Percentiles rank a stretch among this genome's conserved stretches.
Conservation (phyloP, 768 basidiomycete species). For the Kondoa subrosea region DNA sequence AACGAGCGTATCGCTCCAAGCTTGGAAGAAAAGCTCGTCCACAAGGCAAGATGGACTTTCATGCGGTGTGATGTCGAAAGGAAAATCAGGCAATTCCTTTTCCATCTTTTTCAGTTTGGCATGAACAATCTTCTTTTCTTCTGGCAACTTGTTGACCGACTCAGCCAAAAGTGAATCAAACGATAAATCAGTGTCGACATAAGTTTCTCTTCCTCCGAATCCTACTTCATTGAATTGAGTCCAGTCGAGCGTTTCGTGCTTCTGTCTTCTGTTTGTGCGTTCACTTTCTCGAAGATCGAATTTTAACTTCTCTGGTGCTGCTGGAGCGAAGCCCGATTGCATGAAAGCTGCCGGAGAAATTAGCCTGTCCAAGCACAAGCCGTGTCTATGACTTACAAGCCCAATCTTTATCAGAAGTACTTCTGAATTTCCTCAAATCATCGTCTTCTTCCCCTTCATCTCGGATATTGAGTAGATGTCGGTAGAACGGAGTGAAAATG, state of each 20-base stretch:
- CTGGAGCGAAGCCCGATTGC: conserved; percentile 42
- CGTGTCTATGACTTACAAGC: conserved; percentile 33
- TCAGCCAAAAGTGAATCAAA: conserved; percentile 48
- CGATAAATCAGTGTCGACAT: conserved; percentile 39
- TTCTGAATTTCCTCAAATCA: conserved; percentile 19
- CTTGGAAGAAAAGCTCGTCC: conserved; percentile 78
- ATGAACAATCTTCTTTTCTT: conserved; percentile 52
- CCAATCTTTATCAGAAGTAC: not conserved
- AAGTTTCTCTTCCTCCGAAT: conserved; percentile 25
- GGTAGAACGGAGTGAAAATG: conserved; percentile 22
- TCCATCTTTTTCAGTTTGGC: conserved; percentile 72
- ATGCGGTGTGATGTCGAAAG: conserved; percentile 82
- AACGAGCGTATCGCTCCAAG: conserved; percentile 36
- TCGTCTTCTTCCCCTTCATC: conserved; percentile 21
- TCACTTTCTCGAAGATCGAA: conserved; percentile 88
- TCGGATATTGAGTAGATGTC: conserved; percentile 28
- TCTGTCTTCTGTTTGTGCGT: conserved; percentile 41
- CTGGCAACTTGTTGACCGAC: conserved; percentile 45
- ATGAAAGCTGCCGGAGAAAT: conserved; percentile 55
- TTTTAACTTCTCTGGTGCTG: conserved; percentile 53
- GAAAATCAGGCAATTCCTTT: conserved; percentile 60
- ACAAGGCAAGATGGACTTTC: conserved; percentile 37
- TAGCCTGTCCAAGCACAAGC: not conserved
- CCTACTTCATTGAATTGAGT: conserved; percentile 22
- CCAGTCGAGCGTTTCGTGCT: conserved; percentile 26